A percentile compares a stretch with the other conserved stretches of the same genome.
phyloP scores from a whole-genome alignment of 73 alveolate genomes.

The Effrenium voratum region DNA sequence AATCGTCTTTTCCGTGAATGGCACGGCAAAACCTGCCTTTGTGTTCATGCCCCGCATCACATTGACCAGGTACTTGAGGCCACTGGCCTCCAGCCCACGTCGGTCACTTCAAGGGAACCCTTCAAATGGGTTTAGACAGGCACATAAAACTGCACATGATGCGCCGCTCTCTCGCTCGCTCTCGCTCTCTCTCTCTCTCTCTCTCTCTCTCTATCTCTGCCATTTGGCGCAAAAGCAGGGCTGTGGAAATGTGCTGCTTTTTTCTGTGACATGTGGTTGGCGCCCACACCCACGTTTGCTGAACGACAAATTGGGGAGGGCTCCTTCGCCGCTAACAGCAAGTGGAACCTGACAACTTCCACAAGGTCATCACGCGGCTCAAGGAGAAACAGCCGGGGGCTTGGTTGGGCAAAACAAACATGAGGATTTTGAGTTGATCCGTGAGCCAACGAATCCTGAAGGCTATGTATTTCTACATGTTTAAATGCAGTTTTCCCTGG shows the following conservation, averaged over 20 bases:
- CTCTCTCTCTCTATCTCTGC: neutral
- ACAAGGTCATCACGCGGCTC: no score
- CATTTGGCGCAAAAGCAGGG: neutral
- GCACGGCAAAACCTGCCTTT: conserved; percentile 41
- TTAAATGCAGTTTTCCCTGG: neutral
- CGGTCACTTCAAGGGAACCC: neutral
- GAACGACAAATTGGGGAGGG: no score
- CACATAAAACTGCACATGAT: neutral
- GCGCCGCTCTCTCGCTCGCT: neutral
- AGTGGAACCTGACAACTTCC: no score
- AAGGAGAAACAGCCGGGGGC: no score
- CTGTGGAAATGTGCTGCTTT: neutral
- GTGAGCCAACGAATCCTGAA: neutral
- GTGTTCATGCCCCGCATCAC: conserved; percentile 84
- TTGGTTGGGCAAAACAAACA: neutral
- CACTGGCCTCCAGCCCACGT: neutral
- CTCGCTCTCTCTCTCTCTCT: neutral
- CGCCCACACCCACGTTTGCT: no score
- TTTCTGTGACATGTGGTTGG: no score
- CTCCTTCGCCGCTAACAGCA: no score
- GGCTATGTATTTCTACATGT: neutral
- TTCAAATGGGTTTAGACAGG: neutral
- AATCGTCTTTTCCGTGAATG: neutral
- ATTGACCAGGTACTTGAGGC: conserved; percentile 52
- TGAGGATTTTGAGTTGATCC: neutral